Evolutionary conservation across 306 rosid species (phyloP).

Genomic region (Glycine latifolia): DNA sequence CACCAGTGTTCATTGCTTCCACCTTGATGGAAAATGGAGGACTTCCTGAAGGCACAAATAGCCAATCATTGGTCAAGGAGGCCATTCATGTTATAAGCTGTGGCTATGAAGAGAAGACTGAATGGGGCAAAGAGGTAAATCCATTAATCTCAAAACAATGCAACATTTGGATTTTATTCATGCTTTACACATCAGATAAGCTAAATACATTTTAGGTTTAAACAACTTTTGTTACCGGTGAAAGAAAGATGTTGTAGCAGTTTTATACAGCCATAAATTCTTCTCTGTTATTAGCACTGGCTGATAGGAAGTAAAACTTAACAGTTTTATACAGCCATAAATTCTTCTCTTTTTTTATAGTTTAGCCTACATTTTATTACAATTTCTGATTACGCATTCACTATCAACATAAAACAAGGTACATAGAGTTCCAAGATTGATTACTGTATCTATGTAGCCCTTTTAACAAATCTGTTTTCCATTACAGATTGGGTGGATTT

Average conservation of each 20-base stretch:
- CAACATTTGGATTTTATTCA: slow-evolving; percentile 35
- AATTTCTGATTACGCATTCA: not conserved
- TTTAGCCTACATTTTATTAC: too few relatives aligned
- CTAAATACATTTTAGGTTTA: not conserved
- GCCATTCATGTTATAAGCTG: slow-evolving; percentile 95
- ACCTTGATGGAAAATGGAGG: slow-evolving; percentile 95
- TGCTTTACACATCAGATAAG: not conserved
- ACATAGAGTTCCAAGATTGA: slow-evolving; percentile 11
- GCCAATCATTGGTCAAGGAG: slow-evolving; percentile 81
- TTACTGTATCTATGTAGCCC: not conserved
- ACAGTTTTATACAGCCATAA: too few relatives aligned
- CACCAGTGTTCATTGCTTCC: slow-evolving; percentile 91
- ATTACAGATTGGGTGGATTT: slow-evolving; percentile 63
- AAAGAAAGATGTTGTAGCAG: too few relatives aligned
- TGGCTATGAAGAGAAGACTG: slow-evolving; percentile 96
- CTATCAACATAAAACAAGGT: slow-evolving; percentile 1
- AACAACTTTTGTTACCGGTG: too few relatives aligned
- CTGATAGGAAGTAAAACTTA: too few relatives aligned
- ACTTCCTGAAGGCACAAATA: slow-evolving; percentile 76
- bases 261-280: too few relatives aligned
- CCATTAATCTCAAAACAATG: slow-evolving; percentile 18
- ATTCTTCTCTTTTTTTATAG: too few relatives aligned
- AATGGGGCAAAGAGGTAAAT: slow-evolving; percentile 82
- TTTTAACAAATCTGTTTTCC: slow-evolving; percentile 33
- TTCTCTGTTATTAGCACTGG: too few relatives aligned